These are phyloP conservation scores for Saccharomycopsis guyanensis DNA, from an alignment of 805 yeast species.

Conservation along the genomic window DNA sequence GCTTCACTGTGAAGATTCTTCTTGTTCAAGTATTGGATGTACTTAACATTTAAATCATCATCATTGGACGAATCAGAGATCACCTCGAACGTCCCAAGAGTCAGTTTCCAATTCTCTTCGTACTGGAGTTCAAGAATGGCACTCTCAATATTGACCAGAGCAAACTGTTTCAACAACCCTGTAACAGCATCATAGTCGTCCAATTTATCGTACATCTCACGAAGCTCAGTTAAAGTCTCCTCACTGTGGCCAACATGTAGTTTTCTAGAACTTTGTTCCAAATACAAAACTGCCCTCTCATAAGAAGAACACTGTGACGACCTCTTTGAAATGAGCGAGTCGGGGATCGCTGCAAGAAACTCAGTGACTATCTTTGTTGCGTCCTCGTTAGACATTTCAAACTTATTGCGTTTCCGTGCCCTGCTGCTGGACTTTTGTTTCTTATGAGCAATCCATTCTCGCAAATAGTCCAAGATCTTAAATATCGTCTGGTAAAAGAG, in stretches of 20 bases:
- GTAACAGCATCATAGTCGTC: conserved; percentile 87
- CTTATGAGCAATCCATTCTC: conserved; percentile 57
- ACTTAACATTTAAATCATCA: conserved; percentile 37
- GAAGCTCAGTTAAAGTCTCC: conserved; percentile 41
- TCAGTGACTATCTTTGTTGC: conserved; percentile 33
- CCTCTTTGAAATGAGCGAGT: conserved; percentile 62
- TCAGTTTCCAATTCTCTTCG: conserved; percentile 78
- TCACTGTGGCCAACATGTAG: conserved; percentile 28
- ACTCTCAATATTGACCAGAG: conserved; percentile 63
- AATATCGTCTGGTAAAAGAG: conserved; percentile 68
- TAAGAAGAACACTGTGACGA: conserved; percentile 79
- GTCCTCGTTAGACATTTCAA: conserved; percentile 20
- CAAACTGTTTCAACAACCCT: conserved; percentile 71
- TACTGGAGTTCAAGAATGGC: conserved; percentile 76
- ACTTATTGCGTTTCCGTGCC: conserved; percentile 22
- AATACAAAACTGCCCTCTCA: conserved; percentile 78
- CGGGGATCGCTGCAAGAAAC: conserved; percentile 53
- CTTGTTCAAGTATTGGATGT: conserved; percentile 63
- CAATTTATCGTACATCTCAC: conserved; percentile 74
- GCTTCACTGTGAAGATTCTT: conserved; percentile 71
- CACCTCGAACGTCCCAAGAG: conserved; percentile 76
- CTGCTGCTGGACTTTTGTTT: conserved; percentile 27
- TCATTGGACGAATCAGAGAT: conserved; percentile 33
- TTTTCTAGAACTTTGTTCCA: conserved; percentile 64
- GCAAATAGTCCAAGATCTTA: conserved; percentile 72